Conservation (phyloP, 1,139 yeast genomes). For the Ogataea hybrid region DNA sequence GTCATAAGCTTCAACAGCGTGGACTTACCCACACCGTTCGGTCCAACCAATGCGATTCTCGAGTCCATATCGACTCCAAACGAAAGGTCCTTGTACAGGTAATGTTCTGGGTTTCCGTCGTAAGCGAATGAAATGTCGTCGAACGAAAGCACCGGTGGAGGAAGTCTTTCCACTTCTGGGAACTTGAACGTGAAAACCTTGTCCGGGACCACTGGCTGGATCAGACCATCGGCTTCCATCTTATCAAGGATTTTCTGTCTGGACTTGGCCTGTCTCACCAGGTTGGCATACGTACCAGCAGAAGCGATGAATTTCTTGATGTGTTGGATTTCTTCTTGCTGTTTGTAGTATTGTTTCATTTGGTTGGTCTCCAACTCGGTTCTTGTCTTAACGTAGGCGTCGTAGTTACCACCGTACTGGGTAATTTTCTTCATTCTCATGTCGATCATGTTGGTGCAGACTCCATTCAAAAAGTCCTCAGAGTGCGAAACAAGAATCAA, state of each 20-base stretch:
- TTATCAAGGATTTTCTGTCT: conserved; percentile 99
- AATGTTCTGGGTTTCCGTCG: conserved; percentile 83
- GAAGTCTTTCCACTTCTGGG: conserved; percentile 95
- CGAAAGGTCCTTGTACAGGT: conserved; percentile 84
- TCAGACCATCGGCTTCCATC: conserved; percentile 99
- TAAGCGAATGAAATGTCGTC: conserved; percentile 93
- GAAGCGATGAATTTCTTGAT: conserved; percentile 98
- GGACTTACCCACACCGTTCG: conserved; percentile 99
- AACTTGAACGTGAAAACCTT: conserved; percentile 91
- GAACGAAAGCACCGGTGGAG: conserved; percentile 98
- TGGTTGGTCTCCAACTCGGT: conserved; percentile 93
- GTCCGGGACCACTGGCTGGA: conserved; percentile 90
- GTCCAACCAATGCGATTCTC: conserved; percentile 96
- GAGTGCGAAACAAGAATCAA: conserved; percentile 96
- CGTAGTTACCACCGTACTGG: conserved; percentile 98
- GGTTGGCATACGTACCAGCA: conserved; percentile 99
- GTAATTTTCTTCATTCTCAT: conserved; percentile 77
- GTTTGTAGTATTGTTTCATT: conserved; percentile 95
- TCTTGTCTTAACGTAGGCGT: conserved; percentile 93
- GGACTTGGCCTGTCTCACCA: conserved; percentile 98
- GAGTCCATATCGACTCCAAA: conserved; percentile 99
- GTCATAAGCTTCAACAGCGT: conserved; percentile 95
- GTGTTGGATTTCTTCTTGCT: conserved; percentile 98
- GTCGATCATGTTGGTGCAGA: conserved; percentile 96
- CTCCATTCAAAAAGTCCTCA: conserved; percentile 99